Percentiles rank a stretch among this genome's conserved stretches.
Conservation (phyloP, 441 rosid species). For the Theobroma grandiflorum region DNA sequence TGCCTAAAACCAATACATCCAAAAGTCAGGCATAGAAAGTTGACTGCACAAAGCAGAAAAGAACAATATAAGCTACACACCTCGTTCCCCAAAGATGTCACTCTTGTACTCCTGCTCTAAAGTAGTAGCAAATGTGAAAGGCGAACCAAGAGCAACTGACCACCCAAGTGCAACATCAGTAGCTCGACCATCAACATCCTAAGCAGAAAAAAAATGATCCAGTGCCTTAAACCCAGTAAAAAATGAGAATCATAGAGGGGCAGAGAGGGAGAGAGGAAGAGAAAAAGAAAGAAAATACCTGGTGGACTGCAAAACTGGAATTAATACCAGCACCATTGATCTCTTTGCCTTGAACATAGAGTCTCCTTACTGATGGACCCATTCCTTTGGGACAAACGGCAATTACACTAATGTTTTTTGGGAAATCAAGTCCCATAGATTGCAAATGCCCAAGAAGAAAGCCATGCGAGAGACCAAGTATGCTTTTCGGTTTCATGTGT, state of each 20-base stretch:
- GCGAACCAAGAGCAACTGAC: constrained; percentile 98
- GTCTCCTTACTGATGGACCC: constrained; percentile 97
- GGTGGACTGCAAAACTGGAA: constrained; percentile 89
- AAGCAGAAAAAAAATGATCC: constrained; percentile 14
- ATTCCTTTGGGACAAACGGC: constrained; percentile 94
- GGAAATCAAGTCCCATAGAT: constrained; percentile 77
- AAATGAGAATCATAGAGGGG: neutral
- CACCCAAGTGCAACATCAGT: constrained; percentile 94
- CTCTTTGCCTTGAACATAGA: constrained; percentile 94
- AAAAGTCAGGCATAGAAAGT: neutral
- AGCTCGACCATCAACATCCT: constrained; percentile 98
- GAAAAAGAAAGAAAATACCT: constrained; percentile 50
- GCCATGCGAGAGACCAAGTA: constrained; percentile 92
- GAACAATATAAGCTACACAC: constrained; percentile 42
- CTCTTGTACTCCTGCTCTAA: constrained; percentile 96
- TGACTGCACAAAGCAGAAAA: neutral
- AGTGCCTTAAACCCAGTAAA: neutral
- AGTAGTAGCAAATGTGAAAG: constrained; percentile 94
- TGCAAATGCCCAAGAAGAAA: constrained; percentile 91
- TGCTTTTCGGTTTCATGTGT: constrained; percentile 92
- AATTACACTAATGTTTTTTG: constrained; percentile 78
- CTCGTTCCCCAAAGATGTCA: constrained; percentile 98
- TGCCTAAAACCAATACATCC: constrained; percentile 53
- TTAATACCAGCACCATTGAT: constrained; percentile 96
- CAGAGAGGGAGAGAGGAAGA: neutral